Evolutionary conservation across 1,139 yeast genomes (phyloP), one percentile per base, ranked within the genome.

Genomic region (Yamadazyma friedrichii): DNA sequence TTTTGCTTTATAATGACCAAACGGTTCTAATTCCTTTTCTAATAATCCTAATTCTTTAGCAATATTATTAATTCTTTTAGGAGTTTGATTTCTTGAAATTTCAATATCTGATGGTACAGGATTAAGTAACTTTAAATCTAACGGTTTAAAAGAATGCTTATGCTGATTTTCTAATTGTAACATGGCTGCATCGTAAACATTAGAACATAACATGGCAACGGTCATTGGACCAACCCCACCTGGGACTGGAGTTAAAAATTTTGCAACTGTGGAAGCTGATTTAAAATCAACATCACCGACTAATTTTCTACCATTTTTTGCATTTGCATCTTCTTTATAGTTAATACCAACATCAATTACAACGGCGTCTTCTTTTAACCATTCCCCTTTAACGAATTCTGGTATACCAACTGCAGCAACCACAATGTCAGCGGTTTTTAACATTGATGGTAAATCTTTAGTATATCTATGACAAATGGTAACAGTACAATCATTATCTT

Each of bases 181-280:
- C 45, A 80, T 67, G n/a, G 88, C 86, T 36, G 87, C 84, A 45
- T 72, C 69, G 44, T 78, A 67, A 4, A 85, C 86, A 54, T 85
- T 85, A 39, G 82, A 74, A 48, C 86, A 77, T 47, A 85, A 74
- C 89, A 84, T 84, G 34, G 89, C 91, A 32, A 85, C 93, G 25
- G 94, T 85, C 94, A 85, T 85, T 51, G 94, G 94, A 31, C 94
- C 94, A 51, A 85, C 94, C 51, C 94, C 94, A 61, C 94, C 93
- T 29, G 94, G 94, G 39, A 85, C 94, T 4, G 94, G 94, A 6
- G 94, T 84, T 41, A 85, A 70, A 53, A 71, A 79, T 2, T 83
- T 67, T 1, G 88, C 84, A 49, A 70, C 73, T 40, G 72, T 64
- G 42, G 68, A 67, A 41, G 83, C 85, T 29, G 76, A 64, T 39